Conservation (phyloP, 2,329 filamentous ascomycete genomes). For the Alternaria gaisen region DNA sequence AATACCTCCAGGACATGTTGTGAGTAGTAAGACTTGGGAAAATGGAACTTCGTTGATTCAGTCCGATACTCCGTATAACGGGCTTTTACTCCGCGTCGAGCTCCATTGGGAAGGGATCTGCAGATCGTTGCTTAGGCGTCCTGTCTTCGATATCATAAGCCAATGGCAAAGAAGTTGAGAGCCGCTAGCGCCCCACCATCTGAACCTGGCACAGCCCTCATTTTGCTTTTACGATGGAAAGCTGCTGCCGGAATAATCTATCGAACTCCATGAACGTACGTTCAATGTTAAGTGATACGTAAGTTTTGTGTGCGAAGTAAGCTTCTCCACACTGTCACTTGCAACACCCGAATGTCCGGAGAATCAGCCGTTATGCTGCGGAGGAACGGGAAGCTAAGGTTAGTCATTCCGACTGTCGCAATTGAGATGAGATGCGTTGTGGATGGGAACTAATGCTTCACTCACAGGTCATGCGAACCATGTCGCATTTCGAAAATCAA, state of each 20-base stretch:
- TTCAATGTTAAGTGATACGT: neutral
- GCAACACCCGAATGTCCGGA: slow-evolving; percentile 1
- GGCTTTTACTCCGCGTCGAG: neutral
- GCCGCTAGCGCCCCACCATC: neutral
- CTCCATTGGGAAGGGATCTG: neutral
- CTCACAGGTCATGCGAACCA: slow-evolving; percentile 45
- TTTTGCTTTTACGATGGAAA: neutral
- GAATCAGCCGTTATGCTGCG: slow-evolving; percentile 37
- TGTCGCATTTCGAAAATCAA: slow-evolving; percentile 49
- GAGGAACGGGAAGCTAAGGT: slow-evolving; percentile 50
- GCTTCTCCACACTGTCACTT: neutral
- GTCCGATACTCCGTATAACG: neutral
- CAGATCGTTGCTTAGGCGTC: neutral
- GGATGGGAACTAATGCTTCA: slow-evolving; percentile 23
- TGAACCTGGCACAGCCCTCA: neutral
- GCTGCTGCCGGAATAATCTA: neutral
- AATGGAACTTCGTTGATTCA: neutral
- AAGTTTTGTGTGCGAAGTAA: neutral
- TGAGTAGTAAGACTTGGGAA: neutral
- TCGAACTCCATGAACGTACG: neutral
- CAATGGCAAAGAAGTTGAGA: neutral
- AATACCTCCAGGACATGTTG: neutral
- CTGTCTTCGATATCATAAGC: neutral
- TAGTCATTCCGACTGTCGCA: slow-evolving; percentile 15
- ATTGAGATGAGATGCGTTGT: neutral